These are phyloP conservation scores for Boehmeria nivea DNA, from an alignment of 306 rosid species.

Conservation along the genomic window DNA sequence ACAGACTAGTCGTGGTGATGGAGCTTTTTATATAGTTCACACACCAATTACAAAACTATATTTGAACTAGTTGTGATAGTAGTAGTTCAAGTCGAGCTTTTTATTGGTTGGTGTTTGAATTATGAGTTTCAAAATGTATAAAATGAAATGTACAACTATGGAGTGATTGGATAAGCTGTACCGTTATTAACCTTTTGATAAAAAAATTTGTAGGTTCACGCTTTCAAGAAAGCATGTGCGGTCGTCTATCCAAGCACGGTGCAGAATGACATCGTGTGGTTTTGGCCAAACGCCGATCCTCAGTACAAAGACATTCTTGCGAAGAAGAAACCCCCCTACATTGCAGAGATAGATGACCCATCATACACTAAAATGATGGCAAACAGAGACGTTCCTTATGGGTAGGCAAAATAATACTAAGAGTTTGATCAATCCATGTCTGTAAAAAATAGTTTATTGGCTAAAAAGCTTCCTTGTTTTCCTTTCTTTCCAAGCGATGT, in stretches of 20 bases:
- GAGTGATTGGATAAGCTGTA: conserved; percentile 6
- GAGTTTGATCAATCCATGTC: background rate
- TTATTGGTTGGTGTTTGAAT: too few relatives aligned
- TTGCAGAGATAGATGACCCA: conserved; percentile 72
- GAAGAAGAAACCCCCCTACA: conserved; percentile 54
- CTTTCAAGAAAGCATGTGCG: conserved; percentile 71
- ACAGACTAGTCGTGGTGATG: too few relatives aligned
- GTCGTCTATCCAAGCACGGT: conserved; percentile 68
- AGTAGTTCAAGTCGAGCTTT: too few relatives aligned
- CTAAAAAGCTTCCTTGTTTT: too few relatives aligned
- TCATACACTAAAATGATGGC: conserved; percentile 48
- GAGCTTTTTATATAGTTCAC: too few relatives aligned
- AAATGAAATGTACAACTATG: background rate
- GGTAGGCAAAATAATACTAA: conserved; percentile 35
- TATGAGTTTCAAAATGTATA: background rate
- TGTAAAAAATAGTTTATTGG: background rate
- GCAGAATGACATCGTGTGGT: conserved; percentile 76
- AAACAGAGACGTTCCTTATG: conserved; percentile 72
- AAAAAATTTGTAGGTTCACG: conserved; percentile 54
- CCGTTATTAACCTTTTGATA: conserved; percentile 16
- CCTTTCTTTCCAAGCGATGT: too few relatives aligned
- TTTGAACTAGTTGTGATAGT: too few relatives aligned
- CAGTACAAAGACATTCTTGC: conserved; percentile 60
- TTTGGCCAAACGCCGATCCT: conserved; percentile 87
- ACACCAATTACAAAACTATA: too few relatives aligned